Evolutionary conservation across 164 flowering plant species (phyloP), one percentile per base, ranked within the genome.

Genomic region (Tetrastigma voinierianum): DNA sequence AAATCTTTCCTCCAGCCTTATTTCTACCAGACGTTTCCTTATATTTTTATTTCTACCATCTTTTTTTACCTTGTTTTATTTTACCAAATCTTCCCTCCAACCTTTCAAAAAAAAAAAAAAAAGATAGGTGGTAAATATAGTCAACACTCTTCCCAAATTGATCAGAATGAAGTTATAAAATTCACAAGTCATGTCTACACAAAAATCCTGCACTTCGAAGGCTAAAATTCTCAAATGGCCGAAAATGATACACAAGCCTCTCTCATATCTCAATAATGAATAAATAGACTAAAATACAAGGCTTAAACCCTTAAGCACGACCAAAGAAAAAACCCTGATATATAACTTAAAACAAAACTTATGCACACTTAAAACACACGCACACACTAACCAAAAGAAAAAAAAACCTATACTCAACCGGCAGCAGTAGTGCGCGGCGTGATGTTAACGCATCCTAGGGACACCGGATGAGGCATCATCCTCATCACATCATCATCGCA

Each of bases 341-440:
- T 32, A 21, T 16, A 44, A 23, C 45, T 25, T 1, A 11, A 25
- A 3, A n/a, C 11, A 64, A 43, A 48, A 47, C 32, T 1, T 45
- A 58, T 9, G 20, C 62, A 24, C 8, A 20, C 16, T 46, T 47
- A 65, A 10, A 51, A 64, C 18, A 51, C 53, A 61, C 51, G 21
- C 59, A 52, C 23, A 63, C 23, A n/a, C 49, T 15, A 57, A 66
- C 40, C n/a, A n/a, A n/a, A n/a, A 25, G 61, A 46, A 11, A 25
- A 49, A 32, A 32, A 32, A 32, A 32, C 14, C 40, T 14, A 51
- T 49, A 72, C 70, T 79, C 69, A 76, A 68, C 78, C 68, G 56
- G 91, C 80, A 68, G 98, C 98, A 61, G 96, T 95, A 62, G 98
- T 95, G 82, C 98, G 91, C 66, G 92, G 76, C n/a, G n/a, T n/a